Evolutionary conservation across 805 yeast species (phyloP).

Genomic region (Wickerhamiella lipophila): DNA sequence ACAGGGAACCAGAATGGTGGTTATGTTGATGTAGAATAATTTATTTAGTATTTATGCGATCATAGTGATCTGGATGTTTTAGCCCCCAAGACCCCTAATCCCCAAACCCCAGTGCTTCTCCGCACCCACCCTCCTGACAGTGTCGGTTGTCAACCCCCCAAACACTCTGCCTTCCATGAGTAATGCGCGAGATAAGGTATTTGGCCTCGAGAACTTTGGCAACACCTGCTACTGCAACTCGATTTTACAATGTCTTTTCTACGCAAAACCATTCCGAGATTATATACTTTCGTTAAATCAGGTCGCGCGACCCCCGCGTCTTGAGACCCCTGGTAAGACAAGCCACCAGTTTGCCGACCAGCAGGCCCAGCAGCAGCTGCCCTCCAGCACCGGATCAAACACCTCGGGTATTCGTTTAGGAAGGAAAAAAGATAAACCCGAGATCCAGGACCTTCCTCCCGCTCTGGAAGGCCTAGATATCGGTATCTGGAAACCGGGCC

Average conservation of each 20-base stretch:
- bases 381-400: slow-evolving; percentile 1
- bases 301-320: slow-evolving; percentile 30
- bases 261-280: slow-evolving; percentile 55
- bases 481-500: slow-evolving; percentile 32
- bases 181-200: slow-evolving; percentile 25
- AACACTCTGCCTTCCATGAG: not conserved
- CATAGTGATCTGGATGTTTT: not conserved
- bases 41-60: not conserved
- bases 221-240: slow-evolving; percentile 91
- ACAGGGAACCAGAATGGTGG: not conserved
- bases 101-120: not conserved
- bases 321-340: slow-evolving; percentile 24
- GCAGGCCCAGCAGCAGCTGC: not conserved
- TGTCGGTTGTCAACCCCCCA: too few relatives aligned
- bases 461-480: slow-evolving; percentile 28
- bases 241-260: slow-evolving; percentile 74
- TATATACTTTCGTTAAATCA: slow-evolving; percentile 31
- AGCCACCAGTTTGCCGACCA: slow-evolving; percentile 25
- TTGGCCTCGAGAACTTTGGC: slow-evolving; percentile 35
- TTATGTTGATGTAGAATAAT: slow-evolving; percentile 3
- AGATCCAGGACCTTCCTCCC: slow-evolving; percentile 7
- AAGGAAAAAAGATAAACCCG: slow-evolving; percentile 5
- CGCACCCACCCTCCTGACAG: not conserved
- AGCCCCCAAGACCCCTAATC: not conserved
- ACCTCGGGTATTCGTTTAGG: not conserved